Evolutionary conservation across 108 stramenopile genomes (phyloP), one percentile per base, ranked within the genome.

Genomic region (Skeletonema costatum): DNA sequence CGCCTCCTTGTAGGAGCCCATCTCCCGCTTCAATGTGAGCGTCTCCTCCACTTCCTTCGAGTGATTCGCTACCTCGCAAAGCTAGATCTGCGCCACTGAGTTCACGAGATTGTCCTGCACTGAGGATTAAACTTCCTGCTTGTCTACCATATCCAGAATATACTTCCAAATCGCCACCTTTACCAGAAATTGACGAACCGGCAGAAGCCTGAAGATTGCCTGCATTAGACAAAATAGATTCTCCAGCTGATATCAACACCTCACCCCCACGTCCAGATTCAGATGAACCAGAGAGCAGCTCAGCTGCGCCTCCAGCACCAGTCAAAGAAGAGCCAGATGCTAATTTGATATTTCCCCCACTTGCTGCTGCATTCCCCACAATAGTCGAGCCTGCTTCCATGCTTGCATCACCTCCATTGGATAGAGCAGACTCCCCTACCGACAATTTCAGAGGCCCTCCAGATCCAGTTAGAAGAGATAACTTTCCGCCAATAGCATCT

Each of bases 321-420:
- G n/a, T 74, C 64, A 66, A 25, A 58, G 74, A 74, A 42, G 38
- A 33, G 41, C 74, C 74, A 16, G 33, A 41, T 38, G n/a, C 60
- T 29, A 71, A 41, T 42, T 61, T 19, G 13, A 60, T 32, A 60
- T 63, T 30, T 9, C 71, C 71, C 14, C 71, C 71, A 62, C 6
- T 25, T 25, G 53, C 53, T 46, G 44, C 17, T 31, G 60, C 36
- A 4, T 35, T 31, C 9, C 44, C 60, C 14, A 17, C 38, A 17
- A 4, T 44, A 4, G 71, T 61, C 5, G 71, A 30, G 50, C 76
- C 76, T 35, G 76, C 68, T 10, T 64, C 50, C 35, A 70, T 42
- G 19, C 5, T 51, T 39, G 63, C 59, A 35, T 70, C 46, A 9
- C 76, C 76, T 14, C 59, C 61, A 4, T 64, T 48, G 7, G 66